Base-by-base conservation (phyloP, 495 filamentous ascomycete species). In the Trichoderma erinaceum region DNA sequence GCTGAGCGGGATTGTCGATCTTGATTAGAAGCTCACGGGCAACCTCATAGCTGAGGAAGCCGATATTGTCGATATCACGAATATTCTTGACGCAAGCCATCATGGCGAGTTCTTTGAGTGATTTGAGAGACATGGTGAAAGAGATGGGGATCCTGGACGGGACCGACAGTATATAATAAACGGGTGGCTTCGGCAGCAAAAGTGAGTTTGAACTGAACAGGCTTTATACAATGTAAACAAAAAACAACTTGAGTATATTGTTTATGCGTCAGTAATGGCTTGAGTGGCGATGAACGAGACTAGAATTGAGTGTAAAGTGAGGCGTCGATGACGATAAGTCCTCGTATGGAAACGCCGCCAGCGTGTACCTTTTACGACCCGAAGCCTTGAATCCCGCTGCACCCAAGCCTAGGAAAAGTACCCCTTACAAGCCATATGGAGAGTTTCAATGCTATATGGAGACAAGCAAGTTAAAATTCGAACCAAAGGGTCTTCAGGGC, bases 61-160 rank as follows among this genome's bases (percentile, higher is more conserved):
- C 65, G 32, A 66, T 27, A 13, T 48, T 61, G 64, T 29, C 43
- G 67, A 68, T 16, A n/a, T 50, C 44, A n/a, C 48, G 32, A 16
- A 74, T 35, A 27, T 76, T 67, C 32, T 63, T 68, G 29, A 76
- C 41, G 66, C 71, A 72, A 69, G 72, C 72, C 4, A 63, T 38
- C 6, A 69, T 73, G 69, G 74, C 76, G 5, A 76, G 32, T 0
- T 76, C 73, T 27, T 72, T 67, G 2, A 77, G 68, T 56, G 73
- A 69, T 56, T 73, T 75, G 25, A 75, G 58, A 23, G 65, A 38
- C 65, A 67, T 67, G 65, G n/a, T 67, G 43, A 48, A 35, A 38
- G 41, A 12, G 25, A 13, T 35, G 15, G 18, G 15, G 65, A 25
- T 18, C 11, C 12, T 15, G 23, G 25, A 32, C 23, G 25, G 16